Percentiles rank a stretch among this genome's conserved stretches.
Evolutionary conservation across 2,329 filamentous ascomycete species (phyloP).

Genomic region (Tricladium varicosporioides): DNA sequence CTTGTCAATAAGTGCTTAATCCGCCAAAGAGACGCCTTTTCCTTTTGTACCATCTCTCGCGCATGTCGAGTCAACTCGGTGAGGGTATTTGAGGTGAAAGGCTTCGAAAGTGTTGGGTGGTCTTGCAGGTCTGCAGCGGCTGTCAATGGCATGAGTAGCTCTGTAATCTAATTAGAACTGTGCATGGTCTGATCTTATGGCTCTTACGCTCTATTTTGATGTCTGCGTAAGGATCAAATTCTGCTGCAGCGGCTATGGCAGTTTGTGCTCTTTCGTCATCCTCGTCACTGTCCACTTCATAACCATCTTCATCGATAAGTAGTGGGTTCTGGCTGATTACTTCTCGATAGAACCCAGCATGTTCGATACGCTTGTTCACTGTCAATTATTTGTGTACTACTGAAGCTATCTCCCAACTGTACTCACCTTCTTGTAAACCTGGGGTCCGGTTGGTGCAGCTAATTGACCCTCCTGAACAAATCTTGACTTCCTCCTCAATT

Average conservation of each 20-base stretch:
- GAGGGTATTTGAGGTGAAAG: conserved; percentile 72
- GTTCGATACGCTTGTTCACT: conserved; percentile 61
- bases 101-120: conserved; percentile 71
- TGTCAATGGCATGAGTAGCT: conserved; percentile 72
- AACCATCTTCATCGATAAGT: conserved; percentile 74
- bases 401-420: neutral
- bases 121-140: conserved; percentile 70
- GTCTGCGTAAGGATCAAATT: conserved; percentile 72
- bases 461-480: conserved; percentile 70
- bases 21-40: conserved; percentile 69
- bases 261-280: conserved; percentile 62
- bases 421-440: conserved; percentile 69
- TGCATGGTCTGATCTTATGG: neutral
- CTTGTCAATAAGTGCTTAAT: conserved; percentile 72
- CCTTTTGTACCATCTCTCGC: conserved; percentile 69
- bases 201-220: conserved; percentile 68
- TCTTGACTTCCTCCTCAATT: conserved; percentile 72
- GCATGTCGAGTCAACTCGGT: conserved; percentile 69
- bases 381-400: conserved; percentile 13
- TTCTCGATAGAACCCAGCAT: conserved; percentile 68
- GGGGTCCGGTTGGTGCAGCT: conserved; percentile 62
- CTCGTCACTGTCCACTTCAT: conserved; percentile 71
- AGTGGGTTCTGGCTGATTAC: conserved; percentile 74
- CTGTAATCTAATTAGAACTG: conserved; percentile 42
- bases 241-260: conserved; percentile 60